These are phyloP conservation scores for Leavenworthia alabamica DNA, from an alignment of 345 rosid species.

Conservation along the genomic window DNA sequence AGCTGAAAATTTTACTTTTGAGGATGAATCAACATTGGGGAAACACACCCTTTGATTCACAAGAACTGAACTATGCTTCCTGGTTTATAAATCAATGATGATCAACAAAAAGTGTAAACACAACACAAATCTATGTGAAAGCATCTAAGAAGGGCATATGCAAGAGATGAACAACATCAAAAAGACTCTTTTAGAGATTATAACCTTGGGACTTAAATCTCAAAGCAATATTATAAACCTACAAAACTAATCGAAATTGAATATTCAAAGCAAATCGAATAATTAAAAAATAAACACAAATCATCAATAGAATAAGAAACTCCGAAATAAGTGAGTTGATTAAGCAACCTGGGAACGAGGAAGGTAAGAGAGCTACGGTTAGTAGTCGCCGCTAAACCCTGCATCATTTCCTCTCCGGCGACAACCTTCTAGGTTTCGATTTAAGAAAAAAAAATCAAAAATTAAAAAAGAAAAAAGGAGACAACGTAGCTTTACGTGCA, in stretches of 20 bases:
- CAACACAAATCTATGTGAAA: constrained; percentile 1
- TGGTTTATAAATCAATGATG: neutral
- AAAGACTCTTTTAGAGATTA: neutral
- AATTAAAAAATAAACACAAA: neutral
- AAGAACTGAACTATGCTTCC: neutral
- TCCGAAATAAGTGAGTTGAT: neutral
- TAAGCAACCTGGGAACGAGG: constrained; percentile 11
- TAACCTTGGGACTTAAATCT: neutral
- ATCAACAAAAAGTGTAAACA: neutral
- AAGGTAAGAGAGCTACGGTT: constrained; percentile 14
- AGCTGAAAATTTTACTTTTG: constrained; percentile 7
- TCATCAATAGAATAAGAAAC: neutral
- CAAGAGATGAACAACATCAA: neutral
- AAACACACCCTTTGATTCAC: constrained; percentile 12
- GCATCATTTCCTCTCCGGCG: constrained; percentile 28
- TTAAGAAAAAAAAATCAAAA: neutral
- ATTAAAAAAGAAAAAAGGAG: neutral
- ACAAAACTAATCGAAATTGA: neutral
- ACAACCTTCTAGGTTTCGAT: constrained; percentile 16
- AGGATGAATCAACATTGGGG: neutral
- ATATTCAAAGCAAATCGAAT: neutral
- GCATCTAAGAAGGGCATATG: neutral
- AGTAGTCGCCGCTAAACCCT: constrained; percentile 32
- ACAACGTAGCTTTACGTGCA: constrained; percentile 30
- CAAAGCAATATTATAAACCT: neutral